phyloP scores from a whole-genome alignment of 768 basidiomycete genomes.

The Naganishia randhawae region DNA sequence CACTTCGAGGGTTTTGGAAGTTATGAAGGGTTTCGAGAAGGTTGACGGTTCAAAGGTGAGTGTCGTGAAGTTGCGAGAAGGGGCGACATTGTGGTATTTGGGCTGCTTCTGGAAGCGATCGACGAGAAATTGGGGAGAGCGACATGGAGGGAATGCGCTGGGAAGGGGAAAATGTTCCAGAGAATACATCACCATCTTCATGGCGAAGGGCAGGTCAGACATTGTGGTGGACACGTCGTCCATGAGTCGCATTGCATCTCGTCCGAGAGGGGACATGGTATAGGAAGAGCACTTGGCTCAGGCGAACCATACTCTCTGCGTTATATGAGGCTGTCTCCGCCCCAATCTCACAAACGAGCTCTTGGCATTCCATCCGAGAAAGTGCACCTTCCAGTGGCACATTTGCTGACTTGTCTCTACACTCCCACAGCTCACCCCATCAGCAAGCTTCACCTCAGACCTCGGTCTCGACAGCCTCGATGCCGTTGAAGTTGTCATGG shows the following conservation, averaged over 20 bases:
- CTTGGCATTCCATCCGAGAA: no score
- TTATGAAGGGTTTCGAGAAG: constrained; percentile 85
- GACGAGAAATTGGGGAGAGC: neutral
- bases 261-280: no score
- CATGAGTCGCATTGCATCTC: neutral
- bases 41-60: constrained; percentile 69
- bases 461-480: constrained; percentile 93
- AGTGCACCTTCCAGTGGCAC: no score
- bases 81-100: neutral
- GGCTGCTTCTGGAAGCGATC: neutral
- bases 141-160: no score
- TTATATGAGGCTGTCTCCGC: neutral
- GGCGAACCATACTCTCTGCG: no score
- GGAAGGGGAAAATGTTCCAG: no score
- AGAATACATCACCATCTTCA: no score
- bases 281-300: no score
- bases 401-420: neutral
- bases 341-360: neutral
- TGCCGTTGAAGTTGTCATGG: constrained; percentile 97
- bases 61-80: constrained; percentile 32
- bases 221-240: neutral
- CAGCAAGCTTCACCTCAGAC: constrained; percentile 71
- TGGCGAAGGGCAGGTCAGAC: neutral
- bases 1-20: constrained; percentile 70
- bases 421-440: constrained; percentile 59